Base-by-base conservation (phyloP, 2,329 filamentous ascomycete species). In the Calonectria pteridis region DNA sequence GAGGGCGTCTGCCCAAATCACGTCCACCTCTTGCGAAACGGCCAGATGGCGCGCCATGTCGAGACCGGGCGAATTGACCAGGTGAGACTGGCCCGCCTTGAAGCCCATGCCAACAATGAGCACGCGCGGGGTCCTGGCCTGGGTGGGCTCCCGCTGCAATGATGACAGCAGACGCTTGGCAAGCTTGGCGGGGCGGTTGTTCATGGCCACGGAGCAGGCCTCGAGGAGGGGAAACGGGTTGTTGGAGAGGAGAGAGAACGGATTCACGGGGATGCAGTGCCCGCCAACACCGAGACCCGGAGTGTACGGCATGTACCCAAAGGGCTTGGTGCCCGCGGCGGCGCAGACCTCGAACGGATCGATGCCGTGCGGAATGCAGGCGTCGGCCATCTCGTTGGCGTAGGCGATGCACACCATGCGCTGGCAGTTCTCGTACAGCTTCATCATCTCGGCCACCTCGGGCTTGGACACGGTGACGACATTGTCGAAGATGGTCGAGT, bases 401-500 rank as follows among this genome's bases (percentile, higher is more conserved):
- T 87, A 90, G 1, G 88, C 88, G 50, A 89, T 88, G 73, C 84
- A 84, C n/a, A 90, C 81, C 86, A 89, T 90, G 4, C 88, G 83
- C 77, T 90, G 87, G 78, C 89, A 90, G 77, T 90, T 91, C 74
- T 90, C 88, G 77, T 89, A 90, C 7, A 90, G 81, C 77, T 90
- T 90, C 72, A 85, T 88, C 87, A 90, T 89, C 79, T 90, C 89
- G 2, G 89, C 89, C 1, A 89, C 87, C 76, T 90, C 89, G 3
- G 89, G 88, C 51, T 80, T 82, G 28, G 86, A 87, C 51, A 90
- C 88, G 0, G 85, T 83, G 5, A 89, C 82, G 6, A 90, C 80
- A 0, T 78, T 79, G 43, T 88, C 82, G 71, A 89, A 90, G 1
- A 86, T 86, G 4, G 77, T 77, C 4, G 81, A 81, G 79, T 90